phyloP scores from a whole-genome alignment of 2,329 filamentous ascomycete genomes.

The Aureobasidium sp. region DNA sequence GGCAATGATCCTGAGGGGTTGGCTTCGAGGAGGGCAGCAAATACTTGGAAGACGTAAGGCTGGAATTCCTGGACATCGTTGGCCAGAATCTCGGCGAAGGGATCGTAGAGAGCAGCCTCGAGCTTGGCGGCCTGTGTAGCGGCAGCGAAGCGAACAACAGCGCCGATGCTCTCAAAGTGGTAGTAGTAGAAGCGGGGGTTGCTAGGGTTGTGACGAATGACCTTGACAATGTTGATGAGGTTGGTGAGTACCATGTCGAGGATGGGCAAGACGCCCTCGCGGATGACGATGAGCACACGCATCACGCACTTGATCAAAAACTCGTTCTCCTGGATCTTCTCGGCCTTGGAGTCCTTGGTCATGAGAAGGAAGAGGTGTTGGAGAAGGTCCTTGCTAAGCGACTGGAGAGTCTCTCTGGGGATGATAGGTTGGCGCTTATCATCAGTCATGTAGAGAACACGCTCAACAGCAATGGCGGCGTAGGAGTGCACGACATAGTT shows the following conservation, averaged over 20 bases:
- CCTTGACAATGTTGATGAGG: constrained; percentile 79
- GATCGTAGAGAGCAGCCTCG: constrained; percentile 72
- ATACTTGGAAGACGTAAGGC: constrained; percentile 93
- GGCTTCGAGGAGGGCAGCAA: constrained; percentile 81
- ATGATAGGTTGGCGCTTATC: constrained; percentile 72
- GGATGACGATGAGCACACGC: constrained; percentile 91
- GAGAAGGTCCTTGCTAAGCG: constrained; percentile 77
- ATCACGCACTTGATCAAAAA: constrained; percentile 98
- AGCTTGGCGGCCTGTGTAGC: constrained; percentile 64
- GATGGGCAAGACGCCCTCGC: constrained; percentile 68
- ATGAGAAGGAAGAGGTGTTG: constrained; percentile 88
- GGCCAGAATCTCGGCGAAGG: constrained; percentile 72
- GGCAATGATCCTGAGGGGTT: constrained; percentile 74
- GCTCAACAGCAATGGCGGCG: constrained; percentile 91
- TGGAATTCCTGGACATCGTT: constrained; percentile 89
- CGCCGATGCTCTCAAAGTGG: constrained; percentile 90
- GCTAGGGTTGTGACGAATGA: constrained; percentile 91
- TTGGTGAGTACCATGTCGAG: constrained; percentile 74
- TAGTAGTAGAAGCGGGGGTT: constrained; percentile 99
- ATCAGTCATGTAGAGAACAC: constrained; percentile 77
- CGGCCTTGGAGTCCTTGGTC: constrained; percentile 72
- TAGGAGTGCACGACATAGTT: constrained; percentile 99
- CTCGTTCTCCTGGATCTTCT: constrained; percentile 97
- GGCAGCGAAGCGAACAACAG: constrained; percentile 71
- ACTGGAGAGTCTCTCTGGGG: constrained; percentile 63